Evolutionary conservation across 257 asterid species (phyloP), one percentile per base, ranked within the genome.

Genomic region (Mitragyna speciosa): DNA sequence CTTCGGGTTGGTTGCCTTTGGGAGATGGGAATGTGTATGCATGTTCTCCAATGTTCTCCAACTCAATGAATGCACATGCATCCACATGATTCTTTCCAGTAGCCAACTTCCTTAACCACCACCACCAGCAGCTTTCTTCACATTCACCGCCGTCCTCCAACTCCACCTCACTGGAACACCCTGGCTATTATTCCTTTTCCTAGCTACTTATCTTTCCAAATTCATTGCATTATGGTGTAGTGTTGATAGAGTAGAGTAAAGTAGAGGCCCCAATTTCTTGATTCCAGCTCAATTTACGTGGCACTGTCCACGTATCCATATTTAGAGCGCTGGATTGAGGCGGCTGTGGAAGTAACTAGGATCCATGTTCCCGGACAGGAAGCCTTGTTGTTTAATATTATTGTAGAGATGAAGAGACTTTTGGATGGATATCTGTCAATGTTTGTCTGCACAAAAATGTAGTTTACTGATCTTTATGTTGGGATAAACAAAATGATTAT

Each of bases 161-260:
- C 1, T 67, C 24, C 80, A 65, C 82, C 79, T 30, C 36, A 80
- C 59, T 45, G 45, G n/a, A 84, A 89, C 92, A 88, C 89, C 83
- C 92, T 91, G 91, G 87, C 86, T 91, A 56, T 19, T 91, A 90
- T 91, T 91, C 96, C 92, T 67, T 87, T 73, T 74, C 83, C 82
- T 33, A 81, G 41, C 41, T 36, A 36, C 91, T 52, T 64, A 19
- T 19, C 47, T 88, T 91, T 88, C 90, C 90, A 86, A 86, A 78
- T 91, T 88, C 96, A 90, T 77, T 86, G 92, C 82, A 65, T 68
- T 36, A 36, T 36, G 41, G 41, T 59, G 28, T 24, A 12, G 10
- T 26, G 39, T 28, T 30, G 12, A n/a, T 6, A 63, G 12, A 51
- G 22, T 75, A 45, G 28, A 20, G 43, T 24, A 26, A 56, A 19